These are phyloP conservation scores for Zygosaccharomyces pseudorouxii DNA, from an alignment of 805 yeast species.

Conservation along the genomic window DNA sequence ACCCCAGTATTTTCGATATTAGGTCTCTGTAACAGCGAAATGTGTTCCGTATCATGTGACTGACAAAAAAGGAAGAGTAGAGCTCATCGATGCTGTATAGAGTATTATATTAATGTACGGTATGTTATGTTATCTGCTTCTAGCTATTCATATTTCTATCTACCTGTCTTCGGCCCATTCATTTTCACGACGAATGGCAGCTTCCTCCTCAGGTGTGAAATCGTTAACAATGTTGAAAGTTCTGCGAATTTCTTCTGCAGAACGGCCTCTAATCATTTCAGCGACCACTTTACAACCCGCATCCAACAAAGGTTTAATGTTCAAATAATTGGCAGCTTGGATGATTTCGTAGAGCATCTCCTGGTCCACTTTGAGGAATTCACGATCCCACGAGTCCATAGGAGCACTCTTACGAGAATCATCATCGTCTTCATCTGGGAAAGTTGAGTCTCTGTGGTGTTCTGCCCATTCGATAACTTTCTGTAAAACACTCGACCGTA, in stretches of 20 bases:
- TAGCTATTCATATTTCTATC: neutral
- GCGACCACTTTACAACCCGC: constrained; percentile 81
- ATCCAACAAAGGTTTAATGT: constrained; percentile 68
- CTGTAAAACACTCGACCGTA: constrained; percentile 77
- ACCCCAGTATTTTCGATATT: neutral
- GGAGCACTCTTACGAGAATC: constrained; percentile 86
- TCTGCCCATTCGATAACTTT: constrained; percentile 96
- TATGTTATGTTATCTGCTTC: no score
- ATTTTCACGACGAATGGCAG: constrained; percentile 79
- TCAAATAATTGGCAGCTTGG: constrained; percentile 74
- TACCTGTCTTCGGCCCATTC: constrained; percentile 89
- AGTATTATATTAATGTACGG: no score
- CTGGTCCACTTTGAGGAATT: constrained; percentile 89
- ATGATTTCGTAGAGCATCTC: constrained; percentile 80
- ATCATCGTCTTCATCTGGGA: constrained; percentile 77
- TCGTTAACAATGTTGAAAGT: constrained; percentile 78
- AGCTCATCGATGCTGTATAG: neutral
- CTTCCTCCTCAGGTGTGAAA: constrained; percentile 83
- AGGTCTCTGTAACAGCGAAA: neutral
- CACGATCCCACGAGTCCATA: constrained; percentile 93
- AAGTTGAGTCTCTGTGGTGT: constrained; percentile 77
- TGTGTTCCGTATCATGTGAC: neutral
- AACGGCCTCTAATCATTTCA: constrained; percentile 75
- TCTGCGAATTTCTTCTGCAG: constrained; percentile 76
- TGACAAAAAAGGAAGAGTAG: neutral